Percentiles rank a stretch among this genome's conserved stretches.
These are phyloP conservation scores for Tetrahymena borealis DNA, from an alignment of 73 alveolate species.

Conservation along the genomic window DNA sequence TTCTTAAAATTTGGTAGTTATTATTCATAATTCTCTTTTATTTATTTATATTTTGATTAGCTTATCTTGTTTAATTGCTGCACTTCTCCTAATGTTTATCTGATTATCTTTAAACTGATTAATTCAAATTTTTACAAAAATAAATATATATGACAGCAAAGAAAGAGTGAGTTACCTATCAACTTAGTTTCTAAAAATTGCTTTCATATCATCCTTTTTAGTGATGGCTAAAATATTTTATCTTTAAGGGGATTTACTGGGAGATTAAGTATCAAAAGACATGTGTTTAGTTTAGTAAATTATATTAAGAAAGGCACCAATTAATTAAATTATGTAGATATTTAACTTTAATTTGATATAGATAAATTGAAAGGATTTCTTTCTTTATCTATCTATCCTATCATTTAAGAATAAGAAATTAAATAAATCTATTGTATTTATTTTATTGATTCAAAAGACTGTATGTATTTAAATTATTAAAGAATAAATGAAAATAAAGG, in stretches of 20 bases:
- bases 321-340: no score
- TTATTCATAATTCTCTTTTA: neutral
- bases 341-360: no score
- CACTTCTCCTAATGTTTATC: slow-evolving; percentile 3
- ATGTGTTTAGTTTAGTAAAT: neutral
- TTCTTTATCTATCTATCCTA: no score
- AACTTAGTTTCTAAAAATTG: neutral
- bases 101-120: neutral
- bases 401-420: no score
- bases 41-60: neutral
- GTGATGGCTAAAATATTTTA: neutral
- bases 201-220: neutral
- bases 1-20: neutral
- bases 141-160: no score
- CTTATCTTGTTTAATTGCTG: neutral
- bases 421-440: no score
- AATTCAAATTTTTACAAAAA: no score
- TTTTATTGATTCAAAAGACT: no score
- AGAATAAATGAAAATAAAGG: no score
- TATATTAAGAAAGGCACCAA: no score
- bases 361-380: no score
- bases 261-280: neutral
- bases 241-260: neutral
- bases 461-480: no score
- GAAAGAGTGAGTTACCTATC: neutral